Conservation (phyloP, 2,329 filamentous ascomycete genomes). For the Neonectria magnoliae region DNA sequence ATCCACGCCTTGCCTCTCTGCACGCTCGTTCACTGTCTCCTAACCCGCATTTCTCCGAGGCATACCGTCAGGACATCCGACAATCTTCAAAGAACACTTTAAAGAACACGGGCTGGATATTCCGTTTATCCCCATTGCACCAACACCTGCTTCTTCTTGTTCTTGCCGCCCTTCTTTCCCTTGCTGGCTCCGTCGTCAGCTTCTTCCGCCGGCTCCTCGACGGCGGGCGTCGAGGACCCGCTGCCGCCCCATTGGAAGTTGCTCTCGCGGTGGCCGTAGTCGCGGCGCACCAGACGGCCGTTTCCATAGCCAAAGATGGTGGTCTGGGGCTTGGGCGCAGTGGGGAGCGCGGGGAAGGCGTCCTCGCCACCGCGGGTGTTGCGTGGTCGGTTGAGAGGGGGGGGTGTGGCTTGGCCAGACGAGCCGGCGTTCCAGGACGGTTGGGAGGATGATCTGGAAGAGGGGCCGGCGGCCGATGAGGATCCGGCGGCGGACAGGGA, state of each 20-base stretch:
- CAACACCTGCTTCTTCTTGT: conserved; percentile 70
- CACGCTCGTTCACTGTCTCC: neutral
- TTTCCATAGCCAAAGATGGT: conserved; percentile 71
- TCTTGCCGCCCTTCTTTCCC: conserved; percentile 66
- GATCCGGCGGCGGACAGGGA: conserved; percentile 48
- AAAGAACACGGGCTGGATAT: neutral
- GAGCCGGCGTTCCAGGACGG: conserved; percentile 45
- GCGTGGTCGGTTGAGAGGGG: conserved; percentile 30
- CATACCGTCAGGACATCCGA: neutral
- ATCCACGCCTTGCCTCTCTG: neutral
- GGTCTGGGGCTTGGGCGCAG: conserved; percentile 74
- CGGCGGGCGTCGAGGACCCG: conserved; percentile 38
- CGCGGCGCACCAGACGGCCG: conserved; percentile 63
- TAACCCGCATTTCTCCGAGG: neutral
- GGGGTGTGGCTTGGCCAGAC: conserved; percentile 44
- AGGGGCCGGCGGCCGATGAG: conserved; percentile 40
- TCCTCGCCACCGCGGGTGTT: conserved; percentile 56
- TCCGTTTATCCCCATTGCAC: conserved; percentile 65
- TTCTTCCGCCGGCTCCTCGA: conserved; percentile 39
- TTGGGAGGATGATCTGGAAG: conserved; percentile 41
- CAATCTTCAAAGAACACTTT: neutral
- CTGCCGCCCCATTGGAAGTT: conserved; percentile 63
- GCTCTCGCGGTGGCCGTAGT: conserved; percentile 59
- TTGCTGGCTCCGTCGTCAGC: conserved; percentile 49
- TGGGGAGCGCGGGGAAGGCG: conserved; percentile 84